These are phyloP conservation scores for Yamadazyma philogaea DNA, from an alignment of 805 yeast genomes.

Conservation along the genomic window DNA sequence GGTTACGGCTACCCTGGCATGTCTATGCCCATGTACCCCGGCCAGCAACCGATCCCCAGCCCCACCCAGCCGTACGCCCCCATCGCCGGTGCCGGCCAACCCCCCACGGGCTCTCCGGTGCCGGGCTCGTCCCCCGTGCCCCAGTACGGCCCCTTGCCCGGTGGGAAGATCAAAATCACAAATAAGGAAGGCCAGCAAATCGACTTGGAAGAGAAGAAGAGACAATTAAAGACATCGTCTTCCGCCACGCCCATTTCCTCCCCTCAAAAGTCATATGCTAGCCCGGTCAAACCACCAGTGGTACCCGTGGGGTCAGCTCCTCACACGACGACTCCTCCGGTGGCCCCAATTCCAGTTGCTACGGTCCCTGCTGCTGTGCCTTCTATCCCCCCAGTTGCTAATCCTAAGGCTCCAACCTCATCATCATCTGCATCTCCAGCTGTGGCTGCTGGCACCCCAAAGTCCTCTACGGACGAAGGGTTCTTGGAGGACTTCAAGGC, in stretches of 20 bases:
- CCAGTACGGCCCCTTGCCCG: constrained; percentile 3
- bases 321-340: constrained; percentile 8
- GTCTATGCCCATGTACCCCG: constrained; percentile 15
- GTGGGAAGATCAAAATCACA: constrained; percentile 30
- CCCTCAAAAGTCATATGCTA: constrained; percentile 19
- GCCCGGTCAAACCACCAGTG: constrained; percentile 16
- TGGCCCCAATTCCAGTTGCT: constrained; percentile 12
- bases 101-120: constrained; percentile 1
- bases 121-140: constrained; percentile 7
- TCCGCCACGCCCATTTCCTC: constrained; percentile 31
- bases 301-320: constrained; percentile 9
- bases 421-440: constrained; percentile 10
- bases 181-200: constrained; percentile 42
- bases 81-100: not conserved
- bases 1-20: constrained; percentile 22
- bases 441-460: too few relatives aligned
- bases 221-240: constrained; percentile 23
- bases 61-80: constrained; percentile 7
- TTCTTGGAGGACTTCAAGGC: constrained; percentile 13
- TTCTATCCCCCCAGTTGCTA: constrained; percentile 12
- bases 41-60: constrained; percentile 6
- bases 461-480: constrained; percentile 8
- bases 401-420: constrained; percentile 12
- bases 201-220: constrained; percentile 42
- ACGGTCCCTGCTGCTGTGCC: constrained; percentile 1